A percentile compares a stretch with the other conserved stretches of the same genome.
Evolutionary conservation across 2,329 filamentous ascomycete genomes (phyloP).

Genomic region (Fusarium pseudocircinatum): DNA sequence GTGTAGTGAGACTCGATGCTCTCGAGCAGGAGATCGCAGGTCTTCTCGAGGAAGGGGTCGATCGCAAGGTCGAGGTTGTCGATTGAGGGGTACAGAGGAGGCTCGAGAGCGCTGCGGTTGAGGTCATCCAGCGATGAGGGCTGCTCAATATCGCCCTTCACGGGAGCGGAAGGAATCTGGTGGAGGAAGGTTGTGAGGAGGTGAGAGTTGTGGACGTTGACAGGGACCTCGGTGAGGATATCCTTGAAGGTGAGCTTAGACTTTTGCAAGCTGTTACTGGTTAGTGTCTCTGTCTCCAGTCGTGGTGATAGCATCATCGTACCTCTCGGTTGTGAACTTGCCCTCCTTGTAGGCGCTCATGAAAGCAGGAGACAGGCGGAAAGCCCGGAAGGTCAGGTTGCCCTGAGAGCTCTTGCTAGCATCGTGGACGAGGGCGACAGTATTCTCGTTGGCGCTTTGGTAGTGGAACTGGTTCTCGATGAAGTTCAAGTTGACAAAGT

Average conservation of each 20-base stretch:
- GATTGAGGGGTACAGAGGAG: conserved; percentile 85
- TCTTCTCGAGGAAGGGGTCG: conserved; percentile 98
- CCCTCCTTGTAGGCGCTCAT: conserved; percentile 94
- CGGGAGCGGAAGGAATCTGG: conserved; percentile 78
- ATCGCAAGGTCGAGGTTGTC: conserved; percentile 92
- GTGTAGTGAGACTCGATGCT: conserved; percentile 98
- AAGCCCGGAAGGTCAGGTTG: conserved; percentile 87
- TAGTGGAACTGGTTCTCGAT: conserved; percentile 99
- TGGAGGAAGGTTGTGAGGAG: conserved; percentile 95
- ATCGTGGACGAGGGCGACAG: conserved; percentile 91
- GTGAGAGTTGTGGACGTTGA: conserved; percentile 95
- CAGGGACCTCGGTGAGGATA: conserved; percentile 88
- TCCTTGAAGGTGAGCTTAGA: conserved; percentile 93
- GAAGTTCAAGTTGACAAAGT: conserved; percentile 93
- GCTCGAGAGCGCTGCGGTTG: conserved; percentile 67
- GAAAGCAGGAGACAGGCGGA: conserved; percentile 87
- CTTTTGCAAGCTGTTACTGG: conserved; percentile 80
- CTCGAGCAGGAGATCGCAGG: conserved; percentile 93
- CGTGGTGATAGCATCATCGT: conserved; percentile 47
- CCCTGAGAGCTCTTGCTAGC: conserved; percentile 95
- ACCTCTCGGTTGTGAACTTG: conserved; percentile 98
- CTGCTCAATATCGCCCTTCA: conserved; percentile 73
- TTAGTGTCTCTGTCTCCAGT: conserved; percentile 16
- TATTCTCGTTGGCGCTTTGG: conserved; percentile 92
- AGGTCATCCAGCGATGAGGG: conserved; percentile 84